Evolutionary conservation across 1,139 yeast species (phyloP), one percentile per base, ranked within the genome.

Genomic region (Spencermartinsiella ligniputridi): DNA sequence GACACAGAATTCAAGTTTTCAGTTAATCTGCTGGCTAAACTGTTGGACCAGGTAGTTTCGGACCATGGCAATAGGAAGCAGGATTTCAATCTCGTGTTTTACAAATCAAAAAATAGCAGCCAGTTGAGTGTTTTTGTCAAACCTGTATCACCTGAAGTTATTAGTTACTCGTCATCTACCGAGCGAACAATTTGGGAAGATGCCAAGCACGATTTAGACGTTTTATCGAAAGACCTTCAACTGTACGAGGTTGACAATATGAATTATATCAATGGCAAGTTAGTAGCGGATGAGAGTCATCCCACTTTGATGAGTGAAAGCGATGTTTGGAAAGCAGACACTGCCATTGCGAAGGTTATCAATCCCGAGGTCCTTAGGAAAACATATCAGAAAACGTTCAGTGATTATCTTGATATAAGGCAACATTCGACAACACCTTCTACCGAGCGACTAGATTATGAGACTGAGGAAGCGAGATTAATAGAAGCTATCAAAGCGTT

Each of bases 1-100:
- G 82, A 84, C 32, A 63, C 69, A 6, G 96, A 89, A 61, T 86
- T 89, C 63, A 76, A 75, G 52, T 62, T 78, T 40, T 81, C 94
- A 11, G 59, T 87, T 48, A 63, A 71, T 12, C 65, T 88, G 1
- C 73, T 89, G 71, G 70, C 75, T 36, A 65, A 69, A 17, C 50
- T 87, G 2, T 55, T 90, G 50, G 71, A 76, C 29, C 54, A 57
- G 3, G 63, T 76, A 25, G 55, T 62, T 1, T 50, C 54, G 6
- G 56, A 63, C 16, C 64, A 57, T 19, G 56, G 57, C 6, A 52
- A 49, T 27, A 34, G 41, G 15, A 42, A 50, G 15, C 51, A 48
- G 35, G 56, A 62, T 3, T 53, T 55, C 42, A 60, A 62, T 39
- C 21, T 65, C 6, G 55, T 61, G 11, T 48, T 62, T n/a, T n/a